Evolutionary conservation across 1,284 basidiomycete species (phyloP), one percentile per base, ranked within the genome.

Genomic region (Puccinia triticina): DNA sequence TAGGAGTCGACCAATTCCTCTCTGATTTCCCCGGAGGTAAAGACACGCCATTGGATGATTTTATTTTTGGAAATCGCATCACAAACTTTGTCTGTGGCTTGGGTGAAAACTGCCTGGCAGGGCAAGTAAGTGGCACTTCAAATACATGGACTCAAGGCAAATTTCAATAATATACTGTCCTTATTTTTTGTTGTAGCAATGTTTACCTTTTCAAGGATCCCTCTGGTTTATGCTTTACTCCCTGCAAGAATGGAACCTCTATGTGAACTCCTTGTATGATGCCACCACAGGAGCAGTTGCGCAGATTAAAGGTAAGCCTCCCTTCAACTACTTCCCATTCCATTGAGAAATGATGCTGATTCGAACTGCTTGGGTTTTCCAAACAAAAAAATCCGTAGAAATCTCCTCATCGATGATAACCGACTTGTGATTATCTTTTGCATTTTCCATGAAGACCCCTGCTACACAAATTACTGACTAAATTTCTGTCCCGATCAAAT

Each of bases 161-260:
- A 55, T 1, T 48, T 32, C 16, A 32, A 55, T 32, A 2, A 46
- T 37, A 32, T n/a, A 12, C 37, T 43, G 16, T 29, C 7, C 40
- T 43, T 43, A 14, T 14, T 23, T 14, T 23, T 48, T 11, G 29
- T n/a, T 23, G 1, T 43, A 79, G 77, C 77, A 79, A 79, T 79
- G 77, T 43, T 64, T 53, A 40, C 77, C 77, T 26, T 79, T 79
- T 53, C 43, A 79, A 43, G 77, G 64, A 8, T 29, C 57, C 32
- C 64, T 69, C 34, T 79, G 77, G 77, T 57, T 79, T 29, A 79
- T 55, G 34, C 66, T 79, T 21, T 79, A 69, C 50, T 61, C 64
- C 29, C 46, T 79, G 5, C 77, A 79, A 69, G 77, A 79, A 40
- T 79, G 77, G 77, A 79, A 79, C 50, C 48, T 79, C 37, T 79